phyloP scores from a whole-genome alignment of 306 rosid species.

The Betula pendula region DNA sequence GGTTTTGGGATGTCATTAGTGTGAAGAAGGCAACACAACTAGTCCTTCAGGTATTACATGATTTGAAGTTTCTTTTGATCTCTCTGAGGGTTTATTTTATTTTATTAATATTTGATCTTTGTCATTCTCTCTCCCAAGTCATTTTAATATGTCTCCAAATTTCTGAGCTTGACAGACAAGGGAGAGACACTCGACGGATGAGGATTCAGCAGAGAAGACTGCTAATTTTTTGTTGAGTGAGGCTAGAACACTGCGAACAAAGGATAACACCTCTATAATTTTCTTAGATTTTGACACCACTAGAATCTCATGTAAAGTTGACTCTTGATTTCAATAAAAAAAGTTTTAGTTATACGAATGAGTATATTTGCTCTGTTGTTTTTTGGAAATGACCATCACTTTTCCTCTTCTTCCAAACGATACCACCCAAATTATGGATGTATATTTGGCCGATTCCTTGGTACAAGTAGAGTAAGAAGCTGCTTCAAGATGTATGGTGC shows the following conservation, averaged over 20 bases:
- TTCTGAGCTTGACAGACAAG: conserved; percentile 49
- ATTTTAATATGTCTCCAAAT: conserved; percentile 9
- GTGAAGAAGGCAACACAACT: conserved; percentile 75
- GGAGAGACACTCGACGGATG: conserved; percentile 54
- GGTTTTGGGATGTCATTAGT: conserved; percentile 91
- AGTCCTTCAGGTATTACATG: conserved; percentile 62
- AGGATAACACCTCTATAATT: conserved; percentile 92
- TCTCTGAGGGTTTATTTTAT: background rate
- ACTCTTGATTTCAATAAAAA: conserved; percentile 53
- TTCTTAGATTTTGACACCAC: conserved; percentile 80
- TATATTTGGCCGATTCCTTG: too few species aligned
- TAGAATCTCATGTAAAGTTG: conserved; percentile 75
- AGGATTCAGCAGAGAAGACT: conserved; percentile 66
- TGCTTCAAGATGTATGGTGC: conserved; percentile 4
- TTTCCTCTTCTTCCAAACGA: background rate
- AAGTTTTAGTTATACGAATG: conserved; percentile 39
- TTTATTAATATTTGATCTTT: background rate
- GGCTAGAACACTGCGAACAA: conserved; percentile 91
- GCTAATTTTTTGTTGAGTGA: conserved; percentile 83
- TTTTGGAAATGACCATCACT: background rate
- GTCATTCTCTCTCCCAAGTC: conserved; percentile 1
- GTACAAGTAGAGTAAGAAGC: background rate
- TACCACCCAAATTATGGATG: background rate
- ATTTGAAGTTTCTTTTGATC: conserved; percentile 1
- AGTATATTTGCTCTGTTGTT: conserved; percentile 24